Evolutionary conservation across 176 grass and related monocot genomes (phyloP).

Genomic region (Alopecurus myosuroides): DNA sequence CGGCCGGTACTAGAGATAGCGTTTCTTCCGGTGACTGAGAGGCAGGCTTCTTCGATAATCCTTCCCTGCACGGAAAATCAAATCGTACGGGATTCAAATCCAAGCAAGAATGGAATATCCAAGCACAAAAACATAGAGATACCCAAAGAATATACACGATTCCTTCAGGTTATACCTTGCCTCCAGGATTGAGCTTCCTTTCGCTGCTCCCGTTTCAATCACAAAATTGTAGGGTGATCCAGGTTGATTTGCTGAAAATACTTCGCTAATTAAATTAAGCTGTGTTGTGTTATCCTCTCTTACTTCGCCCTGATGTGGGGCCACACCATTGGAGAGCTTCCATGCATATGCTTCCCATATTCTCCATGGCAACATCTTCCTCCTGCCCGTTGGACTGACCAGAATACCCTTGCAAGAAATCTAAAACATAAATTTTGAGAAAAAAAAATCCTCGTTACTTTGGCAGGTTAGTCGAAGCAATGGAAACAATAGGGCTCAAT

Average conservation of each 20-base stretch:
- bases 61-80: background rate
- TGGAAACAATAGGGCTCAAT: background rate
- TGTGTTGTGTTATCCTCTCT: background rate
- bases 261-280: background rate
- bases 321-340: background rate
- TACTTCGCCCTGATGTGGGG: background rate
- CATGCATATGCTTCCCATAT: slow-evolving; percentile 17
- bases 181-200: background rate
- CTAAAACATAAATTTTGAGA: background rate
- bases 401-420: background rate
- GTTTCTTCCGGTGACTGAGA: background rate
- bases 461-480: background rate
- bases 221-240: background rate
- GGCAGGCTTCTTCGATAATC: background rate
- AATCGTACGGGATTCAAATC: background rate
- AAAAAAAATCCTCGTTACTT: background rate
- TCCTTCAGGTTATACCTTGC: slow-evolving; percentile 12
- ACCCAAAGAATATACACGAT: slow-evolving; percentile 18
- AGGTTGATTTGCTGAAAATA: slow-evolving; percentile 9
- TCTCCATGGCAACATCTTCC: background rate
- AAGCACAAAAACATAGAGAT: slow-evolving; percentile 10
- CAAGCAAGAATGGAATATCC: slow-evolving; percentile 31
- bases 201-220: background rate
- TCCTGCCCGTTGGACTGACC: background rate
- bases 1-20: too few relatives aligned